phyloP scores from a whole-genome alignment of 1,139 yeast genomes.

The Lodderomyces elongisporus region DNA sequence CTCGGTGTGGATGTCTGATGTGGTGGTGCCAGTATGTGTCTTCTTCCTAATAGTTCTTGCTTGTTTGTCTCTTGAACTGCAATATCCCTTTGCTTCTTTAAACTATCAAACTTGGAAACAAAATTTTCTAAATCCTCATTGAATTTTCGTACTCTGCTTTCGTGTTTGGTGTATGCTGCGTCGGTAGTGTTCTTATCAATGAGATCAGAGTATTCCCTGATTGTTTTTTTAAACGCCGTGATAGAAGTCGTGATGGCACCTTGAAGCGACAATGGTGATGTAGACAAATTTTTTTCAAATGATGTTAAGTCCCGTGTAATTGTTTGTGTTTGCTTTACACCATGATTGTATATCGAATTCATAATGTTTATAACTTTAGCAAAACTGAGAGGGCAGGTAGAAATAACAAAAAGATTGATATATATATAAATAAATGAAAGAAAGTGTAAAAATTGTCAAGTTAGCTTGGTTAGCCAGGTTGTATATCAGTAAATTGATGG shows the following conservation, averaged over 20 bases:
- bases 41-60: conserved; percentile 60
- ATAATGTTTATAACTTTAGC: too few relatives aligned
- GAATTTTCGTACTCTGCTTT: conserved; percentile 57
- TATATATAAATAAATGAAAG: too few relatives aligned
- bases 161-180: conserved; percentile 58
- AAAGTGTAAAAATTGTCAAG: too few relatives aligned
- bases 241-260: conserved; percentile 83
- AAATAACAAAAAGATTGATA: too few relatives aligned
- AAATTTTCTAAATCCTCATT: conserved; percentile 55
- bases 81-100: conserved; percentile 64
- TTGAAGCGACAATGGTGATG: conserved; percentile 71
- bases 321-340: conserved; percentile 75
- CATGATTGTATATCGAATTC: conserved; percentile 88
- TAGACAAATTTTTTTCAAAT: conserved; percentile 62
- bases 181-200: conserved; percentile 56
- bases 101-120: conserved; percentile 51
- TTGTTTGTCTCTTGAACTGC: conserved; percentile 47
- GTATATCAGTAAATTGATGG: too few relatives aligned
- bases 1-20: conserved; percentile 18
- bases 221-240: conserved; percentile 68
- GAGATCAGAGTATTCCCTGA: conserved; percentile 69
- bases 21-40: conserved; percentile 21
- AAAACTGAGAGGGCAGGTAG: too few relatives aligned
- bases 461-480: too few relatives aligned
- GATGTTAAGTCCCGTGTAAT: conserved; percentile 62